Base-by-base conservation (phyloP, 2,329 filamentous ascomycete genomes). In the Chaetomium olivaceum region DNA sequence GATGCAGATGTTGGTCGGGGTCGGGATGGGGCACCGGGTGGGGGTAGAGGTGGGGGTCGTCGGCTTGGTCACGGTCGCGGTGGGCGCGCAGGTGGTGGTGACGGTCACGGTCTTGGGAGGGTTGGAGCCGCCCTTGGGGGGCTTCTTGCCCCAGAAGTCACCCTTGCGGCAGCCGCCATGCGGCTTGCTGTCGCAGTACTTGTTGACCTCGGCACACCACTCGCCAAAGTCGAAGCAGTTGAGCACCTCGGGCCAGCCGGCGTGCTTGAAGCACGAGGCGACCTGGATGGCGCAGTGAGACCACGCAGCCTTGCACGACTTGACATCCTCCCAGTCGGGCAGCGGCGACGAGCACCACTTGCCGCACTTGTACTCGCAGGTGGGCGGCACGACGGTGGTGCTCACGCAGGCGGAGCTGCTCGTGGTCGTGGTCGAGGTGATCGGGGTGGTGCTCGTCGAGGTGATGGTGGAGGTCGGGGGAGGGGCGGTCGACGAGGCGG, bases 321-420 rank as follows among this genome's bases (percentile, higher is more conserved):
- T 67, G 63, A 76, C 68, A 71, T 84, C 77, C 50, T 74, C 73
- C 76, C 80, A 87, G 69, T 80, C 75, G 27, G 83, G 83, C 14
- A 86, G 73, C 16, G 82, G 78, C 55, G 77, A 78, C 46, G 79
- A 80, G 72, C 83, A 85, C 83, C 84, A 87, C 67, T 78, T 80
- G 57, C 84, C 85, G 68, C 81, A 82, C 69, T 80, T 77, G 75
- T 84, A 86, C 73, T 86, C 84, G 74, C 84, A 86, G 33, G 75
- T 77, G 57, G 81, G 74, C 11, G 82, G 80, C 27, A 79, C 73
- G 12, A 79, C 77, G 27, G 76, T 73, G 27, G 81, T 84, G 57
- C 79, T 75, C 11, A 80, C 83, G 75, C 84, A 86, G 61, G 82
- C 73, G n/a, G 78, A 72, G 48, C 75, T 74, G 31, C 73, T 75